Conservation (phyloP, 2,329 filamentous ascomycete species). For the Sclerotinia subarctica region DNA sequence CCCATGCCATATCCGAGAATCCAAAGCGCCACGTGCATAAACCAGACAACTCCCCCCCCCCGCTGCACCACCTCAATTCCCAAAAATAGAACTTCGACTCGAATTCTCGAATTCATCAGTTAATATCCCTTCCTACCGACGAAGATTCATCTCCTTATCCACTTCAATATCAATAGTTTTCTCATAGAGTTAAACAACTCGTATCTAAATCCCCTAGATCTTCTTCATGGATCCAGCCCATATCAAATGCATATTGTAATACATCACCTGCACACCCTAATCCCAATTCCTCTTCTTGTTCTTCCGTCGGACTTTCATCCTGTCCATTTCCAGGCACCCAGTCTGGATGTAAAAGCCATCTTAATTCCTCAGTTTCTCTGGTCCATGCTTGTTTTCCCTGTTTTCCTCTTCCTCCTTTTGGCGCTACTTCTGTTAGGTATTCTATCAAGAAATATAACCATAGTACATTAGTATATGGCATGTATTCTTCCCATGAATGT, state of each 20-base stretch:
- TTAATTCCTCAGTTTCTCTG: background rate
- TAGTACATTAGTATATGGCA: slow-evolving; percentile 62
- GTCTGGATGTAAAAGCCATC: slow-evolving; percentile 9
- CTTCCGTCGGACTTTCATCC: background rate
- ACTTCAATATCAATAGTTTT: background rate
- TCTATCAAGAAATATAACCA: slow-evolving; percentile 52
- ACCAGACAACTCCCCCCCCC: too few species aligned
- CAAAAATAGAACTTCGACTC: background rate
- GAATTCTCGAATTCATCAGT: background rate
- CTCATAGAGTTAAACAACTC: background rate
- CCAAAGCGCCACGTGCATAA: background rate
- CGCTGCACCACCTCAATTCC: too few species aligned
- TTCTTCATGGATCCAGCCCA: slow-evolving; percentile 30
- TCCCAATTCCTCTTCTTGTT: background rate
- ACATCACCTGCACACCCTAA: slow-evolving; percentile 26
- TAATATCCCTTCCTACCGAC: background rate
- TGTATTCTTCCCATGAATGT: slow-evolving; percentile 50
- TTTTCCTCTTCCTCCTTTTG: background rate
- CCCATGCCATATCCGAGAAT: background rate
- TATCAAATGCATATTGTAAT: slow-evolving; percentile 26
- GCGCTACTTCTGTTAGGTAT: slow-evolving; percentile 14
- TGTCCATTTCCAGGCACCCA: background rate
- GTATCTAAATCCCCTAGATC: slow-evolving; percentile 21
- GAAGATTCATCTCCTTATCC: background rate
- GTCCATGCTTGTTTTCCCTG: background rate